These are phyloP conservation scores for Mrakia blollopis DNA, from an alignment of 768 basidiomycete species.

Conservation along the genomic window DNA sequence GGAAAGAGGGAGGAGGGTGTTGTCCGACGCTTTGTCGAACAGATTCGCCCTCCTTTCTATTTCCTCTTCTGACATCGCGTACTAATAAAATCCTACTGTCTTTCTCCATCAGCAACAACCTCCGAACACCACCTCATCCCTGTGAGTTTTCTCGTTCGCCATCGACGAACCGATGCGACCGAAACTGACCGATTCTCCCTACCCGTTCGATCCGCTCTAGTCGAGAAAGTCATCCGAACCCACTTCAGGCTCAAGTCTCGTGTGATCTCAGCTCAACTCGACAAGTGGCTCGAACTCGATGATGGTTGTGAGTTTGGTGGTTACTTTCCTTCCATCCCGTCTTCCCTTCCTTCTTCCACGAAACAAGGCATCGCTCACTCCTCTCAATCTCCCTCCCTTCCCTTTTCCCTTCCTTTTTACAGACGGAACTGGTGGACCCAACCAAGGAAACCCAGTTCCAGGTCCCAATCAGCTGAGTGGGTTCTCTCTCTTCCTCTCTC, in stretches of 20 bases:
- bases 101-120: constrained; percentile 71
- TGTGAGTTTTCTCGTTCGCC: not conserved
- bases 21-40: too few relatives aligned
- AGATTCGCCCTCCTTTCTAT: not conserved
- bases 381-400: not conserved
- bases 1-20: too few relatives aligned
- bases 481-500: not conserved
- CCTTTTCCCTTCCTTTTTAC: not conserved
- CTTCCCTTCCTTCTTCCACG: too few relatives aligned
- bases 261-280: constrained; percentile 64
- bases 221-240: constrained; percentile 77
- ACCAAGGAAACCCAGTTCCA: not conserved
- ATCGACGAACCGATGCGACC: not conserved
- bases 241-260: constrained; percentile 83
- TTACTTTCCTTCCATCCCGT: not conserved
- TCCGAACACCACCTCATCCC: constrained; percentile 68
- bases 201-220: constrained; percentile 43
- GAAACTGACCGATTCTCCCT: not conserved
- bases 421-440: not conserved
- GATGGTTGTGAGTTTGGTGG: constrained; percentile 11
- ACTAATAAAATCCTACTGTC: not conserved
- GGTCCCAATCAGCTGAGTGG: not conserved
- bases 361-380: not conserved
- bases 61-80: not conserved
- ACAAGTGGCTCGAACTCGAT: constrained; percentile 58